A percentile compares a stretch with the other conserved stretches of the same genome.
These are phyloP conservation scores for Agrostemma githago DNA, from an alignment of 148 eudicot species.

Conservation along the genomic window DNA sequence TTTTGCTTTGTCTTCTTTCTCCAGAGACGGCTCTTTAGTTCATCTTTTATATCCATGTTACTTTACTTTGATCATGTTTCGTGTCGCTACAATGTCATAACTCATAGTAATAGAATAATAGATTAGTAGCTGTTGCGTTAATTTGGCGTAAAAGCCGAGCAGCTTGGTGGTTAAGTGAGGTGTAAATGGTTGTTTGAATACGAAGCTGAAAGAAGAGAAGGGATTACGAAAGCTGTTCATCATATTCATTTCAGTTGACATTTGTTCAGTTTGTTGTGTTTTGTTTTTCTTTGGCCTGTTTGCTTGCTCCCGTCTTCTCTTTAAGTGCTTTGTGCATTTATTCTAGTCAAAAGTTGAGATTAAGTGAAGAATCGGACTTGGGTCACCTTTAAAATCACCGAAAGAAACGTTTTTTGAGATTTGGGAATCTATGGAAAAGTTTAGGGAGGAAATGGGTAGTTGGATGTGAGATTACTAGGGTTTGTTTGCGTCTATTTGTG, in stretches of 20 bases:
- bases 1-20: background rate
- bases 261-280: background rate
- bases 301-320: background rate
- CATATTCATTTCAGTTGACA: background rate
- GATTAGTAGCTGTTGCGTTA: background rate
- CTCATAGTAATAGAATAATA: too few relatives aligned
- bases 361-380: slow-evolving; percentile 22
- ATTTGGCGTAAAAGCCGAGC: background rate
- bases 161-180: background rate
- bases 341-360: background rate
- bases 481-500: slow-evolving; percentile 43
- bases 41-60: background rate
- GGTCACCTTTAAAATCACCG: slow-evolving; percentile 18
- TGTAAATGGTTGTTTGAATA: background rate
- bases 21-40: background rate
- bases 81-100: background rate
- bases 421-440: slow-evolving; percentile 39
- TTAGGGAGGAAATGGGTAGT: slow-evolving; percentile 35
- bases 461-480: slow-evolving; percentile 32
- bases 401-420: slow-evolving; percentile 44
- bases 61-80: background rate
- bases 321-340: background rate
- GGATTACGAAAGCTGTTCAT: background rate
- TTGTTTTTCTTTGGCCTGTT: background rate
- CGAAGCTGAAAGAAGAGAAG: background rate